Base-by-base conservation (phyloP, 305 asterid species). In the Fraxinus sp. region DNA sequence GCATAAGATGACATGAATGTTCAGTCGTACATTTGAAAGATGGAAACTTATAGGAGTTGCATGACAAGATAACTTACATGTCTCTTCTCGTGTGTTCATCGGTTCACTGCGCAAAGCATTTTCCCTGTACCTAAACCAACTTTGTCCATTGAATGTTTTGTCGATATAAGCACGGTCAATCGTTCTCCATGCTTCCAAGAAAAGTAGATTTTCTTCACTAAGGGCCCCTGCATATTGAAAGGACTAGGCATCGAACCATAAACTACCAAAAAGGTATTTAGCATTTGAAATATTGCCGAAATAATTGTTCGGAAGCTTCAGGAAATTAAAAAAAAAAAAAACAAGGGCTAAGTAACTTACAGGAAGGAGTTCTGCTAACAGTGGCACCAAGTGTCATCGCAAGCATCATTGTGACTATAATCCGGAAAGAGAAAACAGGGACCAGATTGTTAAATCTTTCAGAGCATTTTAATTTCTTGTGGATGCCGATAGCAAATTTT, bases 141-240 rank as follows among this genome's bases (percentile, higher is more conserved):
- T 96, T 88, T 95, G 99, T 59, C 99, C 99, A 57, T 95, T 96
- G 91, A 96, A 96, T 80, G 84, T 90, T 81, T 96, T 96, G 89
- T 96, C 99, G 82, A 96, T 89, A 89, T 93, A 96, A 62, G 98
- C 99, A 72, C 98, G 97, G 87, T 96, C 98, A 78, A 96, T 83
- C 49, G 96, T 94, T 90, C 98, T 91, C 99, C 99, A 96, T 1
- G 99, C 98, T 91, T 96, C 99, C 91, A 96, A 77, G 85, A 96
- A 96, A 37, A 95, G 98, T 83, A 91, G 94, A 87, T 96, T 95
- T 88, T 96, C 98, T 91, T 95, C 98, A 24, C 82, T 93, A 41
- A 96, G 95, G 77, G 98, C 98, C 94, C 90, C 99, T 96, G 84
- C 76, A 86, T 80, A 77, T 35, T 78, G 81, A 43, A 16, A 71